Conservation (phyloP, 1,284 basidiomycete species). For the Sporisorium graminicola region DNA sequence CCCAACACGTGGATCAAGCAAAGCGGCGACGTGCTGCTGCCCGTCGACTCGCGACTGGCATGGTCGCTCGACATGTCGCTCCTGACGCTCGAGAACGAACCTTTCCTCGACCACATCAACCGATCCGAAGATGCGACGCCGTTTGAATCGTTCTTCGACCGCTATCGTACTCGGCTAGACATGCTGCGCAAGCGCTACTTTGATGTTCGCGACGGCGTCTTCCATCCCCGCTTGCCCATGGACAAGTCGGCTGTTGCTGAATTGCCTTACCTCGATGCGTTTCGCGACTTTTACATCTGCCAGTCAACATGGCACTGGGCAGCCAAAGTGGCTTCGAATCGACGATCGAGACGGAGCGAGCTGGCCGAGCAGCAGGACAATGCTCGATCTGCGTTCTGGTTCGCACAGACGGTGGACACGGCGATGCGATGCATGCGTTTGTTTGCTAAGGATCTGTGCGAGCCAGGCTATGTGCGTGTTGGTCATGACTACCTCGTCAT, state of each 20-base stretch:
- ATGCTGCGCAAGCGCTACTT: constrained; percentile 38
- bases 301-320: constrained; percentile 53
- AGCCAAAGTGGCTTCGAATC: constrained; percentile 25
- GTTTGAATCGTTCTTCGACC: constrained; percentile 40
- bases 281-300: constrained; percentile 45
- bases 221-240: constrained; percentile 38
- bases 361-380: constrained; percentile 26
- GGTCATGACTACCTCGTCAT: constrained; percentile 53
- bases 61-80: constrained; percentile 47
- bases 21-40: constrained; percentile 36
- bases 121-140: constrained; percentile 33
- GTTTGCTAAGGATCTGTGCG: constrained; percentile 37
- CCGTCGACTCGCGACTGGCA: constrained; percentile 40
- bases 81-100: constrained; percentile 33
- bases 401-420: constrained; percentile 35
- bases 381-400: constrained; percentile 40
- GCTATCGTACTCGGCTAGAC: constrained; percentile 32
- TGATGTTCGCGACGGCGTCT: constrained; percentile 30
- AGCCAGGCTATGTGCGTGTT: constrained; percentile 43
- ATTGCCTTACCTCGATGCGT: constrained; percentile 40
- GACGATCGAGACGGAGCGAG: neutral
- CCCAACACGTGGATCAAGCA: constrained; percentile 36
- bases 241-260: constrained; percentile 48
- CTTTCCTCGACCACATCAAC: constrained; percentile 31
- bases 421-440: constrained; percentile 39